Conservation (phyloP, 2,329 filamentous ascomycete species). For the Colletotrichum sp. region DNA sequence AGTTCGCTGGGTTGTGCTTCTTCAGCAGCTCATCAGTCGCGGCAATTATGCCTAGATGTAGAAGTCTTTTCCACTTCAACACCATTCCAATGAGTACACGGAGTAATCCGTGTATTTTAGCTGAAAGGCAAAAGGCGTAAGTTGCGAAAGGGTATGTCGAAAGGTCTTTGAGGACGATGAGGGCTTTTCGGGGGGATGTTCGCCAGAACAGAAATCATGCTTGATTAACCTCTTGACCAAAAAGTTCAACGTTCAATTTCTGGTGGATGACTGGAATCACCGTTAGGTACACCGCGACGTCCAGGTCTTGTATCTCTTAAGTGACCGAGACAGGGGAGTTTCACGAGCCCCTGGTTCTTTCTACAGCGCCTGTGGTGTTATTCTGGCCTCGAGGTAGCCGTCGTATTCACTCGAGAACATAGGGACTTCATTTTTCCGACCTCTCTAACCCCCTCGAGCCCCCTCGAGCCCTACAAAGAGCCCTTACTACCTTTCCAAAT, state of each 20-base stretch:
- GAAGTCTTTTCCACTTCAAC: background rate
- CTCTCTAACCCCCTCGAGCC: too few species aligned
- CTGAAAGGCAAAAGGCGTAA: background rate
- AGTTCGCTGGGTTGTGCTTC: background rate
- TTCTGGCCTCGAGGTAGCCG: fast-evolving
- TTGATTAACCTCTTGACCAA: background rate
- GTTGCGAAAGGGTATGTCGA: fast-evolving
- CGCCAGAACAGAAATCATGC: background rate
- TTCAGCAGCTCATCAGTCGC: fast-evolving
- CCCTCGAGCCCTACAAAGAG: too few species aligned
- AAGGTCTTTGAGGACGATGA: background rate
- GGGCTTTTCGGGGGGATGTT: fast-evolving
- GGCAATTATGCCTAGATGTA: background rate
- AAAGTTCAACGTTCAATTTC: background rate
- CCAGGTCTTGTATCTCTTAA: background rate
- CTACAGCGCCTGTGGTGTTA: fast-evolving
- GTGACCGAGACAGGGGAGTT: fast-evolving
- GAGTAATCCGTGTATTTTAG: fast-evolving
- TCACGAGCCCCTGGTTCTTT: fast-evolving
- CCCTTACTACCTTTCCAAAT: too few species aligned
- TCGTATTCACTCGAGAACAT: background rate
- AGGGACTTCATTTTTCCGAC: fast-evolving
- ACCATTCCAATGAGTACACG: background rate
- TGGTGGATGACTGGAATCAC: fast-evolving
- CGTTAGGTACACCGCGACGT: background rate